phyloP scores from a whole-genome alignment of 345 rosid species.

The Lepidium sativum region DNA sequence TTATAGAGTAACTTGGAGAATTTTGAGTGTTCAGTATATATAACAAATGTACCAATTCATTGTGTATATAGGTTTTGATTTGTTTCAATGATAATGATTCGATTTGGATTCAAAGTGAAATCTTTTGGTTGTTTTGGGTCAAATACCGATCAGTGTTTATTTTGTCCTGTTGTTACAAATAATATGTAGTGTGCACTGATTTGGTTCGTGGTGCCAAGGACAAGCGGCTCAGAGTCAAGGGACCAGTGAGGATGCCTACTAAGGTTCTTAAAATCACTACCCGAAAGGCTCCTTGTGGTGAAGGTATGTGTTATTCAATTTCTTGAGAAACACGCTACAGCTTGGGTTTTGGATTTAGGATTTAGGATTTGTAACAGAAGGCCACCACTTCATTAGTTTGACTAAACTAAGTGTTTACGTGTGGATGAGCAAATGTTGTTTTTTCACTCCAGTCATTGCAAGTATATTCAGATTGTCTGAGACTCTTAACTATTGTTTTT shows the following conservation, averaged over 20 bases:
- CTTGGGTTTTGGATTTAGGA: too few relatives aligned
- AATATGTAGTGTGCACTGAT: slow-evolving; percentile 32
- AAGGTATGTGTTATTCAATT: slow-evolving; percentile 35
- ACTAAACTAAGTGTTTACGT: too few relatives aligned
- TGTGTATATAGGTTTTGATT: neutral
- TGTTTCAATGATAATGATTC: neutral
- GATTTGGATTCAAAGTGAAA: neutral
- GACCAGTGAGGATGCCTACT: slow-evolving; percentile 45
- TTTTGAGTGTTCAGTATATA: neutral
- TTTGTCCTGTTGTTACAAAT: neutral
- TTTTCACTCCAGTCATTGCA: too few relatives aligned
- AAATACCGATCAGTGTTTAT: neutral
- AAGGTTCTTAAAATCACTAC: slow-evolving; percentile 41
- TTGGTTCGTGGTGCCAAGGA: slow-evolving; percentile 42
- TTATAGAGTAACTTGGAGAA: neutral
- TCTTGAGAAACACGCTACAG: too few relatives aligned
- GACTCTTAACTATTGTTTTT: neutral
- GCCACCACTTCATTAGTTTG: too few relatives aligned
- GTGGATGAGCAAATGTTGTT: too few relatives aligned
- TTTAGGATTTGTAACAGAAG: too few relatives aligned
- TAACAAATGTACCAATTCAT: neutral
- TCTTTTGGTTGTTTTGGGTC: neutral
- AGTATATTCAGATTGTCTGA: too few relatives aligned
- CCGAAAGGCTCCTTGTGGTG: slow-evolving; percentile 45
- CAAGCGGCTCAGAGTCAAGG: slow-evolving; percentile 35